Evolutionary conservation across 2,329 filamentous ascomycete species (phyloP).

Genomic region (Claviceps lovelessii): DNA sequence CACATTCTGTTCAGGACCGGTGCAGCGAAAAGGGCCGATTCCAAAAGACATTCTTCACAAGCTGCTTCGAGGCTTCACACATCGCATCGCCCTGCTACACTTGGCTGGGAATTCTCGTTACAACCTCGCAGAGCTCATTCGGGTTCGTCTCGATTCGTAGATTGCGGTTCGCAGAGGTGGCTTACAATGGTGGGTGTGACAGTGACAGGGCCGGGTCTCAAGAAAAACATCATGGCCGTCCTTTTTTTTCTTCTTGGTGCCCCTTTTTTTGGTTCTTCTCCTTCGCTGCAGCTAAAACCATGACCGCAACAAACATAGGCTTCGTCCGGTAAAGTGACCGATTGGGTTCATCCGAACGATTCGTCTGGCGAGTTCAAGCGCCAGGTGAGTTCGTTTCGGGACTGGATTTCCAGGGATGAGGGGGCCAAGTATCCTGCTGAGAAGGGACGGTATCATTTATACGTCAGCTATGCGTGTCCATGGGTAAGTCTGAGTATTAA

Average conservation of each 20-base stretch:
- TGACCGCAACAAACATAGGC: background rate
- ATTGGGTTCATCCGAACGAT: slow-evolving; percentile 69
- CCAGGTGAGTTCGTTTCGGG: slow-evolving; percentile 67
- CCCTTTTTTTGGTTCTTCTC: background rate
- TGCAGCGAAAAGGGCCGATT: background rate
- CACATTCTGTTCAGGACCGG: background rate
- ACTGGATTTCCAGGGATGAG: slow-evolving; percentile 58
- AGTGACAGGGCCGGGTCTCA: too few relatives aligned
- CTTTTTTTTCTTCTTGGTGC: background rate
- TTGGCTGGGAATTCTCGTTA: background rate
- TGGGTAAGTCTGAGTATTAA: slow-evolving; percentile 42
- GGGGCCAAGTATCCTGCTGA: slow-evolving; percentile 70
- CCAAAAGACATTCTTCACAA: background rate
- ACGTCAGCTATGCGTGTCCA: slow-evolving; percentile 85
- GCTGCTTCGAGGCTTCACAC: background rate
- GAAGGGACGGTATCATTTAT: slow-evolving; percentile 85
- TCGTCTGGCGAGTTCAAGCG: slow-evolving; percentile 87
- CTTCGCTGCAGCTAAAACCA: background rate
- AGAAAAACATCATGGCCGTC: too few relatives aligned
- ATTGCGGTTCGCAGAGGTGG: background rate
- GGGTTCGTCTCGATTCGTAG: background rate
- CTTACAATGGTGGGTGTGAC: background rate
- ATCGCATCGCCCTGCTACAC: background rate
- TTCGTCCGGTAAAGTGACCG: slow-evolving; percentile 37
- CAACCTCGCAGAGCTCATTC: background rate